phyloP scores from a whole-genome alignment of 345 rosid species.

The Euphorbia peplus region DNA sequence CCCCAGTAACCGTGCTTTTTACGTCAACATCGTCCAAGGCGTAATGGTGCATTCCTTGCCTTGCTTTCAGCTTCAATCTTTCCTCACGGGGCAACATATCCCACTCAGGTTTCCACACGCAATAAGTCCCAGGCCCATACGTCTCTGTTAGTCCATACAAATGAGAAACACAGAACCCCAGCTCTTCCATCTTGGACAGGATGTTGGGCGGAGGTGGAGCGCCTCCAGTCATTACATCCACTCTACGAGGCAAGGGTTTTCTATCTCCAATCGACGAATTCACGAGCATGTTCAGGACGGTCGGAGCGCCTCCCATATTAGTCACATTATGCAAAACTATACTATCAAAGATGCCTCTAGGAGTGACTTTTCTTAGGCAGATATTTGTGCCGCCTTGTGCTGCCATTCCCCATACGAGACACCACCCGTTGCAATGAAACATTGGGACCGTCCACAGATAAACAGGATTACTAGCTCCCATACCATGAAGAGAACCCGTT shows the following conservation, averaged over 20 bases:
- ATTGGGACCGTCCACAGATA: constrained; percentile 91
- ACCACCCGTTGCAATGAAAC: constrained; percentile 97
- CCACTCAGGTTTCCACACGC: constrained; percentile 74
- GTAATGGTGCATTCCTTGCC: constrained; percentile 77
- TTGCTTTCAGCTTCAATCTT: constrained; percentile 46
- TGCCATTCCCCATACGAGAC: constrained; percentile 79
- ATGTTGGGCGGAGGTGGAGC: constrained; percentile 63
- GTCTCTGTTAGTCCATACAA: constrained; percentile 78
- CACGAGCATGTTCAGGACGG: constrained; percentile 73
- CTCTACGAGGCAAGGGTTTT: constrained; percentile 45
- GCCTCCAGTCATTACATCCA: constrained; percentile 60
- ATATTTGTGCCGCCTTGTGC: constrained; percentile 84
- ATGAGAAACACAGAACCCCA: constrained; percentile 65
- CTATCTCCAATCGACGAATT: constrained; percentile 40
- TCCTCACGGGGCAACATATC: constrained; percentile 43
- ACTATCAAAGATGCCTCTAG: constrained; percentile 52
- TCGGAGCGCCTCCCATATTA: constrained; percentile 86
- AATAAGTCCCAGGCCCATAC: constrained; percentile 67
- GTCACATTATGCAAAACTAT: constrained; percentile 58
- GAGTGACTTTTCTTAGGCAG: constrained; percentile 58
- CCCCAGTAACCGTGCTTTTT: constrained; percentile 49
- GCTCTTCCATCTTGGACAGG: constrained; percentile 53
- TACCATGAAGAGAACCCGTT: constrained; percentile 47
- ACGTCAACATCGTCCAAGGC: constrained; percentile 67
- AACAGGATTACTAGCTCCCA: constrained; percentile 49